phyloP scores from a whole-genome alignment of 2,329 filamentous ascomycete species.

The Epichloe sibirici region DNA sequence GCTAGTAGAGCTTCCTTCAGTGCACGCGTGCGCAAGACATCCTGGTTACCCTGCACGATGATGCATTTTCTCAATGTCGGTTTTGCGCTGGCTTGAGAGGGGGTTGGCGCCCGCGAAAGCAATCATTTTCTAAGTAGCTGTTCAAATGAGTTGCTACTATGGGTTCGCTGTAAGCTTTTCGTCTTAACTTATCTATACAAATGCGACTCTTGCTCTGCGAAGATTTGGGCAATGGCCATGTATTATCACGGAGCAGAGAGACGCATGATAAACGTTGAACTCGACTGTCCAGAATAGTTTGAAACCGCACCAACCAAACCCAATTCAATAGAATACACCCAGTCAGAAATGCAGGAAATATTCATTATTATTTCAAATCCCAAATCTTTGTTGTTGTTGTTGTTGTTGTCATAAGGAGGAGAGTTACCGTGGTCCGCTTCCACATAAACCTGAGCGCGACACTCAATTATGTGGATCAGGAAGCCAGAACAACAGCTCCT shows the following conservation, averaged over 20 bases:
- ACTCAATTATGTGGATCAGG: slow-evolving; percentile 44
- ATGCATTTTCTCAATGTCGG: not conserved
- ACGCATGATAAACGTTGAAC: no score
- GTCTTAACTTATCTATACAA: no score
- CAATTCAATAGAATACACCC: not conserved
- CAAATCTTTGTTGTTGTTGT: not conserved
- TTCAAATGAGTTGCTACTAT: no score
- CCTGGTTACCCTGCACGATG: not conserved
- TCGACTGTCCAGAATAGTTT: no score
- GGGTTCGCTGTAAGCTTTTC: no score
- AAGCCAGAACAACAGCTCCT: slow-evolving; percentile 69
- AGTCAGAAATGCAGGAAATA: not conserved
- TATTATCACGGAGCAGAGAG: no score
- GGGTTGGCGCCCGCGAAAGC: no score
- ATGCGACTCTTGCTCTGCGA: no score
- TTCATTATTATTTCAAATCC: not conserved
- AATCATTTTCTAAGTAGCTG: no score
- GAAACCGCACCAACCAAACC: not conserved
- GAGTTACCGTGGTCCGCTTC: not conserved
- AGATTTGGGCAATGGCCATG: no score
- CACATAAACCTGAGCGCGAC: not conserved
- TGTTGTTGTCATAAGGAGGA: not conserved
- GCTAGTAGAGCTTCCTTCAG: not conserved
- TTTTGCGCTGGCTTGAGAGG: no score
- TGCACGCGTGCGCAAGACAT: not conserved